These are phyloP conservation scores for Incumbomyces delicatus DNA, from an alignment of 2,329 filamentous ascomycete species.

Conservation along the genomic window DNA sequence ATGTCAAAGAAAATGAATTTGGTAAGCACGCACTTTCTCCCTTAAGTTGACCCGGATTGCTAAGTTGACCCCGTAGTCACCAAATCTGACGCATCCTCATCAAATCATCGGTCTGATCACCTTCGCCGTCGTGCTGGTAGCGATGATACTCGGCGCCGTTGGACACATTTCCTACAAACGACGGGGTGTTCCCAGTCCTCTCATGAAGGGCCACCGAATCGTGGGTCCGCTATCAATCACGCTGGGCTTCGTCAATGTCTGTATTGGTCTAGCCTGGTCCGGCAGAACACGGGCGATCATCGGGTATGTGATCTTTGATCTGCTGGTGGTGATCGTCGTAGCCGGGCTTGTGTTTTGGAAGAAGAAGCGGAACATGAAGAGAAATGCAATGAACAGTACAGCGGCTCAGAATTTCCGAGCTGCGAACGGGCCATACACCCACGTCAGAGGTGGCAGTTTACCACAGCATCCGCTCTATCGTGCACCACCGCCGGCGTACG, in stretches of 20 bases:
- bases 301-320: conserved; percentile 38
- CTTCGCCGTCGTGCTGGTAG: conserved; percentile 41
- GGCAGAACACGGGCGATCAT: conserved; percentile 38
- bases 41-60: background rate
- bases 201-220: conserved; percentile 46
- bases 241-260: conserved; percentile 47
- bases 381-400: conserved; percentile 20
- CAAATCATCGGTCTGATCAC: conserved; percentile 51
- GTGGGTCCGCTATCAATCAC: conserved; percentile 46
- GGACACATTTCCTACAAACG: conserved; percentile 47
- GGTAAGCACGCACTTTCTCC: conserved; percentile 32
- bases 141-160: conserved; percentile 46
- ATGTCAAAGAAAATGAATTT: conserved; percentile 46
- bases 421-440: conserved; percentile 5
- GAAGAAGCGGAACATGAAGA: conserved; percentile 23
- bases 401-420: conserved; percentile 21
- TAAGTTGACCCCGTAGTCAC: conserved; percentile 28
- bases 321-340: conserved; percentile 32
- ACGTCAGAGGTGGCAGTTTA: background rate
- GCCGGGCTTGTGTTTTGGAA: conserved; percentile 28
- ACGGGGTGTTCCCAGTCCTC: conserved; percentile 40
- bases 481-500: conserved; percentile 5
- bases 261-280: conserved; percentile 51
- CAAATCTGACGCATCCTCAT: conserved; percentile 45
- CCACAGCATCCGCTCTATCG: background rate